Base-by-base conservation (phyloP, 805 yeast genomes). In the Candida germanica region DNA sequence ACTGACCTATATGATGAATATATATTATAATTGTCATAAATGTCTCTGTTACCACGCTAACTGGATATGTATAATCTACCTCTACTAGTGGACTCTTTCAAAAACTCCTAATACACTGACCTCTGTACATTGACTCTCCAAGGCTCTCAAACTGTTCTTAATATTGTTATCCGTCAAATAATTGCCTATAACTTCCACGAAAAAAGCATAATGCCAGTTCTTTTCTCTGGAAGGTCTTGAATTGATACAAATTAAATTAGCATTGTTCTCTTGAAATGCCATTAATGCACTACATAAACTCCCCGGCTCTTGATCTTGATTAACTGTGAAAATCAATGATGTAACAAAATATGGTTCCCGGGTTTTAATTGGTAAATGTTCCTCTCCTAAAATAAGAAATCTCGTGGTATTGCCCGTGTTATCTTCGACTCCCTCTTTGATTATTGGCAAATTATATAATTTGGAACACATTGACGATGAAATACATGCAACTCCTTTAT, bases 201-300 rank as follows among this genome's bases (percentile, higher is more conserved):
- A 87, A 59, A 86, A 88, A 3, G 83, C 79, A 50, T 87, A 86
- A 44, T 81, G 81, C 96, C 96, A 88, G 22, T 78, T 75, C 33
- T 67, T 60, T 21, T 69, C 55, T 8, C 74, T 69, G 4, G 85
- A 77, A 0, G 96, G 96, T 48, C 96, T 69, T 3, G 95, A 82
- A 25, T 79, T 76, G 33, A 88, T 85, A 5, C 84, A 71, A 4
- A 80, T 75, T 63, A 88, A 64, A 51, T 83, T 85, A 39, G 87
- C 61, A 14, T 71, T 63, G 48, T 76, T 63, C 11, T 62, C 54
- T 34, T 76, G 75, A 50, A 87, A 75, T 3, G 72, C 71, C 30
- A 65, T 69, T 29, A 88, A 64, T 0, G 83, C 84, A 26, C 73
- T 73, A 38, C 83, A 82, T 29, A 87, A 64, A 0, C 91, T 79